Base-by-base conservation (phyloP, 1,284 basidiomycete genomes). In the Ustilago cynodontis region DNA sequence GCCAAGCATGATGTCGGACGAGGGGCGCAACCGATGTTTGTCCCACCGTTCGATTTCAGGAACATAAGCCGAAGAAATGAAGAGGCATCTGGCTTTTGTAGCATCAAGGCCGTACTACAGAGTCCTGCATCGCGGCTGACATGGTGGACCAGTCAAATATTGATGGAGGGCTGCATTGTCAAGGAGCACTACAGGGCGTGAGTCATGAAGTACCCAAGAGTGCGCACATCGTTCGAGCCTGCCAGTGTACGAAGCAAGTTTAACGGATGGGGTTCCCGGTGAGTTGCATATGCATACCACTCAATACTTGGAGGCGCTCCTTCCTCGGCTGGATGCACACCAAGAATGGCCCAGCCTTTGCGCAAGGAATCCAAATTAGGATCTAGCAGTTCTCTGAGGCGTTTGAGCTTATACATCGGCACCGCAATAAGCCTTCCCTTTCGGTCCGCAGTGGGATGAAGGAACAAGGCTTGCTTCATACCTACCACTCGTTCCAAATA, bases 401-500 rank as follows among this genome's bases (percentile, higher is more conserved):
- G 5, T 18, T 28, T 13, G 33, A 16, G 16, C 9, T 8, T 13
- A 33, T n/a, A 41, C 39, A 43, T 10, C 1, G 47, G 58, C 5
- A 60, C 20, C 7, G 57, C 64, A 6, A 66, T 2, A 1, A 60
- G 4, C 20, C 64, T 47, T 18, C 64, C 64, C 7, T 26, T 16
- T 4, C 54, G 54, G n/a, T 56, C 54, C 5, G 54, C 33, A 16
- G 54, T 56, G 1, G 39, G 37, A 29, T 43, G 11, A 6, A 56
- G 24, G 26, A 56, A 56, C 1, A 56, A 22, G 20, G 54, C 54
- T 11, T 18, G 28, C 39, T 56, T 45, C 18, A 45, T 13, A 10
- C 14, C 35, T 37, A 13, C 35, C 8, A 37, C 35, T 37, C 35
- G 3, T 11, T 37, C 31, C 8, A 37, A 13, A 13, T 37, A 37